Evolutionary conservation across 768 basidiomycete species (phyloP), one percentile per base, ranked within the genome.

Genomic region (Tricholomella constricta): DNA sequence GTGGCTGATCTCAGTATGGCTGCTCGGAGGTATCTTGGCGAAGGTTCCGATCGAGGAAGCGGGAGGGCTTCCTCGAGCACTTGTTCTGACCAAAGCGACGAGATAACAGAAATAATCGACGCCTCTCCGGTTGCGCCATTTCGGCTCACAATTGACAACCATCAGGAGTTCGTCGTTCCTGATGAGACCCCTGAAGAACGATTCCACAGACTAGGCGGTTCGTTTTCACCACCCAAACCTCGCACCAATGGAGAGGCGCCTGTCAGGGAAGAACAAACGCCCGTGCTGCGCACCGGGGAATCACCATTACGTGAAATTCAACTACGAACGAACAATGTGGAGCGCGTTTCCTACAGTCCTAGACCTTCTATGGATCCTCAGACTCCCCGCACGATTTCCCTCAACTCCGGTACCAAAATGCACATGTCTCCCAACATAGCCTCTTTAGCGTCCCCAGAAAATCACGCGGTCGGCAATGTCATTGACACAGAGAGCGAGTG

Each of bases 261-360:
- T n/a, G 17, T 29, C n/a, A 36, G 44, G 29, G 25, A 35, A 11
- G 8, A 19, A 25, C 32, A 23, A 22, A 45, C 50, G 14, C 38
- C 48, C 25, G 42, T 41, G 22, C 6, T 38, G 6, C 36, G 41
- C 32, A 48, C 51, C 42, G 56, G 52, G 6, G 46, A 52, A 38
- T 51, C 50, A 10, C 54, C 51, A 38, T 56, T 54, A 38, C 58
- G 45, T 27, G 56, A 60, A 29, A 51, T 49, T 25, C 53, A 53
- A 44, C 45, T 32, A 37, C 45, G 32, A 47, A 50, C 45, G 15
- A 42, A 35, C 35, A 60, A 60, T 34, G 9, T 52, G 10, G 36
- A 40, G n/a, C 29, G 27, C 17, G 15, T 25, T n/a, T 34, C 48
- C 37, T 34, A 6, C 48, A 60, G 49, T 44, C 46, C 48, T 20